Evolutionary conservation across 139 green algal genomes (phyloP).

Genomic region (Chlamydomonas incerta): DNA sequence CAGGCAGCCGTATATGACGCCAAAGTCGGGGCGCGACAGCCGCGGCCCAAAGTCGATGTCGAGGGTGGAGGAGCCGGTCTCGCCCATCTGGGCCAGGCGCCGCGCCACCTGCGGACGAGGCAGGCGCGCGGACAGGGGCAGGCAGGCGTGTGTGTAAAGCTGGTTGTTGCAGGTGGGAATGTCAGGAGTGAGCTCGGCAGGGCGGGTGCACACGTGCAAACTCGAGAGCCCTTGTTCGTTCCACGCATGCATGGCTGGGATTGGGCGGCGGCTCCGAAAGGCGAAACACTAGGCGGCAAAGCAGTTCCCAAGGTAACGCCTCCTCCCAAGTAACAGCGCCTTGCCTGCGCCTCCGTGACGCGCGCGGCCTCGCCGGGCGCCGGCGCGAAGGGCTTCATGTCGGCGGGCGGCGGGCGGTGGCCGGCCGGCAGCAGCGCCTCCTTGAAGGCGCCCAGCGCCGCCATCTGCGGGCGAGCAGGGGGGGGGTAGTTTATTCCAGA

Average conservation of each 20-base stretch:
- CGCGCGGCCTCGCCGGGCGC: not conserved
- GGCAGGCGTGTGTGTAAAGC: too few relatives aligned
- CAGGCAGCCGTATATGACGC: conserved; percentile 13
- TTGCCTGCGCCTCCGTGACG: conserved; percentile 33
- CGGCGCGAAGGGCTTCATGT: conserved; percentile 40
- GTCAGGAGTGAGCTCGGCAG: too few relatives aligned
- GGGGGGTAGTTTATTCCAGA: too few relatives aligned
- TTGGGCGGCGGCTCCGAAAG: too few relatives aligned
- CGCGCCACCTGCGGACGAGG: conserved; percentile 29
- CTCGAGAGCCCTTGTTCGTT: too few relatives aligned
- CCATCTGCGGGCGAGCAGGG: conserved; percentile 17
- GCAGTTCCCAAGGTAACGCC: too few relatives aligned
- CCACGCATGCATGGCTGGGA: too few relatives aligned
- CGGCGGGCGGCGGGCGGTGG: conserved; percentile 19
- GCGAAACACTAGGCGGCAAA: too few relatives aligned
- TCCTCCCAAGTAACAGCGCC: too few relatives aligned
- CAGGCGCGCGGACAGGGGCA: too few relatives aligned
- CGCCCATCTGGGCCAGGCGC: conserved; percentile 17
- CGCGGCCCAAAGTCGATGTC: conserved; percentile 44
- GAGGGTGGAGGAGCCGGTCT: not conserved
- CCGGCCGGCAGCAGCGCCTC: conserved; percentile 31
- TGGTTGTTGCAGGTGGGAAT: too few relatives aligned
- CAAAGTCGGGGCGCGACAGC: conserved; percentile 31
- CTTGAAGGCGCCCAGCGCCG: conserved; percentile 31
- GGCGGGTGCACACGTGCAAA: too few relatives aligned